phyloP scores from a whole-genome alignment of 1,284 basidiomycete species.

The Boletus chippewaensis region DNA sequence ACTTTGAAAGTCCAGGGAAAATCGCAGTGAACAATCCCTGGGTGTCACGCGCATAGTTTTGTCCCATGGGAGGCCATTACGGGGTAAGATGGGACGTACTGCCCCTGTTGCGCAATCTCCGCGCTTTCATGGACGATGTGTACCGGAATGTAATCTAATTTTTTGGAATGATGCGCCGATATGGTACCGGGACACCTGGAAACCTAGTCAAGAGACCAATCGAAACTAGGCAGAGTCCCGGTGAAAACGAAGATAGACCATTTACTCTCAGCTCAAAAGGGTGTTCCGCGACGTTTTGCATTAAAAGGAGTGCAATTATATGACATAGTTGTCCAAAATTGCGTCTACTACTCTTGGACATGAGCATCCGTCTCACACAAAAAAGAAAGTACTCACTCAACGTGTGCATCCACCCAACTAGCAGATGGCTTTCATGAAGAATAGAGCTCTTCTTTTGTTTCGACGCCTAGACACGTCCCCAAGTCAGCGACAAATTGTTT shows the following conservation, averaged over 20 bases:
- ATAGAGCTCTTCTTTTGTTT: conserved; percentile 43
- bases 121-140: not conserved
- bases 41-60: no score
- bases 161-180: not conserved
- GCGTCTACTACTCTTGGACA: conserved; percentile 22
- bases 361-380: conserved; percentile 8
- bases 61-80: no score
- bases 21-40: no score
- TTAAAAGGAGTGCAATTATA: conserved; percentile 19
- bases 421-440: conserved; percentile 22
- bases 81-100: not conserved
- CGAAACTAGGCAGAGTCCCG: not conserved
- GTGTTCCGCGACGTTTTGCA: conserved; percentile 14
- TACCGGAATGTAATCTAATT: not conserved
- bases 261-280: not conserved
- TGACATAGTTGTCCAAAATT: conserved; percentile 20
- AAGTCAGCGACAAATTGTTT: not conserved
- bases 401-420: conserved; percentile 10
- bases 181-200: not conserved
- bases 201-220: not conserved
- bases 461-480: conserved; percentile 31
- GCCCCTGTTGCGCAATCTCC: not conserved
- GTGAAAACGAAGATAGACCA: not conserved
- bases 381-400: conserved; percentile 17
- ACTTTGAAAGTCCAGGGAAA: not conserved